Percentiles rank a stretch among this genome's conserved stretches.
phyloP scores from a whole-genome alignment of 2,329 filamentous ascomycete species.

The Cordyceps militaris region DNA sequence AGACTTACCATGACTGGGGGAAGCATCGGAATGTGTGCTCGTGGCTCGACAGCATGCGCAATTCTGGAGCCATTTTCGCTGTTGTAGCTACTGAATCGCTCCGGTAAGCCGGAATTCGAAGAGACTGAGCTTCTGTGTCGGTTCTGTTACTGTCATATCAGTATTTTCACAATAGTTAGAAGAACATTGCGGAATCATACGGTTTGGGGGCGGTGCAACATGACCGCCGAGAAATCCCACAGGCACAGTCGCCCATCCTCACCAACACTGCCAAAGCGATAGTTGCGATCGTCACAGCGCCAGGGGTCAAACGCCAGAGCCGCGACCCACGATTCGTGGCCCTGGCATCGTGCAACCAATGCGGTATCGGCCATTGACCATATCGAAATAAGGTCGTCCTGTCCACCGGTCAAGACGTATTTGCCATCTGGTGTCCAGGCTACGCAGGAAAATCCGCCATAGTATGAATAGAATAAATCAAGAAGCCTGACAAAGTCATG shows the following conservation, averaged over 20 bases:
- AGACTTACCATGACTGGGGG: conserved; percentile 77
- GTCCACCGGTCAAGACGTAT: conserved; percentile 89
- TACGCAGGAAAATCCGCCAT: conserved; percentile 85
- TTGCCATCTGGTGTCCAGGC: conserved; percentile 97
- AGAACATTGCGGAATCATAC: conserved; percentile 43
- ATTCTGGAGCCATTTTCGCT: conserved; percentile 52
- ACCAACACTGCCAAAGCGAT: conserved; percentile 91
- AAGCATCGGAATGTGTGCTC: conserved; percentile 73
- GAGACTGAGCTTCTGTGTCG: conserved; percentile 45
- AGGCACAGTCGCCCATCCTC: conserved; percentile 85
- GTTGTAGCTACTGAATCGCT: conserved; percentile 52
- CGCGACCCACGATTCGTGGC: conserved; percentile 93
- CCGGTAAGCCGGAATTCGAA: conserved; percentile 47
- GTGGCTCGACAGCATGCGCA: conserved; percentile 77
- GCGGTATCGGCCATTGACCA: conserved; percentile 82
- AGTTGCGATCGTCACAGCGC: conserved; percentile 92
- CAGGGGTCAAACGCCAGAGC: conserved; percentile 92
- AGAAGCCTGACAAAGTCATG: conserved; percentile 53
- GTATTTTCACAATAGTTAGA: conserved; percentile 1
- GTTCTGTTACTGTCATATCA: conserved; percentile 2
- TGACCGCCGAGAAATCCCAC: conserved; percentile 97
- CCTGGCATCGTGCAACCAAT: conserved; percentile 86
- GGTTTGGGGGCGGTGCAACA: conserved; percentile 85
- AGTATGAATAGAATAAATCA: conserved; percentile 84
- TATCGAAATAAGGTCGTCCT: conserved; percentile 93